Base-by-base conservation (phyloP, 371 early-diverging fungal genomes). In the Mortierella sp. region DNA sequence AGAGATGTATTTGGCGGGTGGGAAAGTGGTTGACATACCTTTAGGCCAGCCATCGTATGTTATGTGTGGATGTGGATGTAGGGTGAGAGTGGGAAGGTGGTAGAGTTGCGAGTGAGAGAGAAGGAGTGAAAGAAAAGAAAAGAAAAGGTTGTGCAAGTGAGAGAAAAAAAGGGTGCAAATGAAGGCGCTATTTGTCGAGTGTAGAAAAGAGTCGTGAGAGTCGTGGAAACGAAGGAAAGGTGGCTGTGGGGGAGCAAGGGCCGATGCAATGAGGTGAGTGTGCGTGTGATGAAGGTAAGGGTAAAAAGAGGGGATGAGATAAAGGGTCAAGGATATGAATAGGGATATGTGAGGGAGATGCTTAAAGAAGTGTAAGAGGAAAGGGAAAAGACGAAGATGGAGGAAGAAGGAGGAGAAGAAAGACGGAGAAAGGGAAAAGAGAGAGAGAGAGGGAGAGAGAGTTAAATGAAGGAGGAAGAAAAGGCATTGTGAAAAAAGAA, bases 271-370 rank as follows among this genome's bases (percentile, higher is more conserved):
- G 63, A 34, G 19, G 63, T 28, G 63, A 31, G 34, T 28, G 34
- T 63, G 63, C n/a, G 58, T 63, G 11, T 50, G 50, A 14, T 13
- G 63, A 63, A 63, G 63, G 63, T 34, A 28, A 72, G 77, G 77
- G 13, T 8, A n/a, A 19, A 13, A 34, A 19, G 31, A n/a, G 28
- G 58, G 0, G 4, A 50, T 63, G 72, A 63, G 52, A 70, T 28
- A 44, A 8, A 19, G 28, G 68, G 24, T 19, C 44, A 54, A 34
- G 70, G 45, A n/a, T 31, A 48, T 60, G 68, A 52, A 71, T 44
- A 50, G 44, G 26, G 73, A 44, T 50, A 16, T 38, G 50, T 48
- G 48, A 74, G 48, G 48, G 24, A 63, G 48, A 13, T n/a, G n/a
- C n/a, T n/a, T n/a, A 26, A 38, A 21, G 52, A 63, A 44, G 24